Base-by-base conservation (phyloP, 2,329 filamentous ascomycete genomes). In the Aureobasidium lini region DNA sequence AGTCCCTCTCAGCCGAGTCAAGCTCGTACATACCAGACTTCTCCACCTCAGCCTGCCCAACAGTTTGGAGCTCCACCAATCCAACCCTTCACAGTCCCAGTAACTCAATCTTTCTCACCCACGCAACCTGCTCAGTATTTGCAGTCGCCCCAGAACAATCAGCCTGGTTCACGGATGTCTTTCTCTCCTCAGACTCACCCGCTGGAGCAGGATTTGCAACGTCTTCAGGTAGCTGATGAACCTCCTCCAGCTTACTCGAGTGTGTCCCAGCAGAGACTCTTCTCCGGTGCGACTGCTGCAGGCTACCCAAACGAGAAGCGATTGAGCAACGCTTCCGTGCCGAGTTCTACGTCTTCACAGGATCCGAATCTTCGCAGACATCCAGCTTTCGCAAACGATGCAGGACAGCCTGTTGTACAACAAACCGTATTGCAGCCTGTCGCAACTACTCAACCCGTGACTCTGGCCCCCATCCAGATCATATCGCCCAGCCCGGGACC, bases 231-330 rank as follows among this genome's bases (percentile, higher is more conserved):
- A 65, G 82, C 86, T 32, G 88, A 90, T 23, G 91, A 90, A 57
- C 92, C 93, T 13, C 94, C 94, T 18, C 94, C 94, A n/a, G 93
- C 94, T 6, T 99, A 99, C 73, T 94, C 90, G 9, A 94, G 87
- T 67, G 83, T 95, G 32, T 72, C 70, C 16, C 70, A 72, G 36
- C 58, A 63, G 28, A 67, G 70, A 4, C 66, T 67, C 7, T 63
- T 70, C 16, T 69, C 78, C 32, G 77, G 77, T 13, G 70, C 75
- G 1, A 71, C 72, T 68, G 78, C 72, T 67, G 85, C 74, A 60
- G 73, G 75, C 10, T 94, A 92, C 72, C 87, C 90, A 0, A 85
- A 84, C 64, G 92, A 96, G 69, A 96, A 96, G 53, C 69, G 71
- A 71, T 84, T 72, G 47, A 84, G 67, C 77, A 65, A 62, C 42